phyloP scores from a whole-genome alignment of 805 yeast species.

The Saitoella complicata region DNA sequence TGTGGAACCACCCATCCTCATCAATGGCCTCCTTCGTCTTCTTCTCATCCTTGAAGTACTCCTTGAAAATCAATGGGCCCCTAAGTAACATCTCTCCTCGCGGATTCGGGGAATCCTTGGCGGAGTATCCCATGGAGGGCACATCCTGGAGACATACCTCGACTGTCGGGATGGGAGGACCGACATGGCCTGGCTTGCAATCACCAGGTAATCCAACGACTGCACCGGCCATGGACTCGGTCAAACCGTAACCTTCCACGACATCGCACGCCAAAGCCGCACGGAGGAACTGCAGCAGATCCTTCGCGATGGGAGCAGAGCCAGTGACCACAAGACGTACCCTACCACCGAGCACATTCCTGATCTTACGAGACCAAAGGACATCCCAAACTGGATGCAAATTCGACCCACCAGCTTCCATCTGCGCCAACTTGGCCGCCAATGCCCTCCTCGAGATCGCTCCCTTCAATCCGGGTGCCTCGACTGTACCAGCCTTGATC shows the following conservation, averaged over 20 bases:
- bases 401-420: conserved; percentile 26
- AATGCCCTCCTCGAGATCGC: conserved; percentile 25
- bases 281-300: conserved; percentile 43
- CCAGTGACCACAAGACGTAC: conserved; percentile 31
- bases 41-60: conserved; percentile 40
- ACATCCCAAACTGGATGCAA: conserved; percentile 24
- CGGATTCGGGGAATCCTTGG: conserved; percentile 27
- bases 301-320: conserved; percentile 54
- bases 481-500: conserved; percentile 32
- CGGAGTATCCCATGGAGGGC: conserved; percentile 43
- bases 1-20: conserved; percentile 23
- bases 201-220: conserved; percentile 27
- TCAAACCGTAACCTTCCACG: conserved; percentile 23
- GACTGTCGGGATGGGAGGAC: conserved; percentile 37
- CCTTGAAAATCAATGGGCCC: conserved; percentile 45
- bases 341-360: conserved; percentile 32
- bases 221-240: not conserved
- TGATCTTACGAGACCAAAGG: conserved; percentile 29
- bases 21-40: conserved; percentile 39
- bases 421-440: conserved; percentile 24
- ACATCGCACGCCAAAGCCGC: conserved; percentile 39
- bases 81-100: conserved; percentile 47
- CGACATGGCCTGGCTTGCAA: conserved; percentile 36
- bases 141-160: conserved; percentile 49
- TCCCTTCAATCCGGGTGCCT: conserved; percentile 32